phyloP scores from a whole-genome alignment of 2,329 filamentous ascomycete genomes.

The Calonectria ilicicola region DNA sequence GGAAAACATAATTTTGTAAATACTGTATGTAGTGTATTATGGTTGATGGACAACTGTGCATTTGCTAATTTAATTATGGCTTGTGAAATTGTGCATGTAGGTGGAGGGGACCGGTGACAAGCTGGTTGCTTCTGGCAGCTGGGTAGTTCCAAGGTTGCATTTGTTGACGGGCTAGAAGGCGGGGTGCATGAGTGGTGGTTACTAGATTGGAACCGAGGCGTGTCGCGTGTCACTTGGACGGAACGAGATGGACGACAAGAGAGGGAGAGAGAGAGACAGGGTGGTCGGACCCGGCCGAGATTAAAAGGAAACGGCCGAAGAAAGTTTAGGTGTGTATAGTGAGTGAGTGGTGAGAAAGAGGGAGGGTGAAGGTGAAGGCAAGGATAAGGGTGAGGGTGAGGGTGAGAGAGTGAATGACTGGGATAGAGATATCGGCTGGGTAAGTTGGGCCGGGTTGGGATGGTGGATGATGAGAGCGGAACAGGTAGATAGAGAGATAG shows the following conservation, averaged over 20 bases:
- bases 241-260: background rate
- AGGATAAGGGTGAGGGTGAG: background rate
- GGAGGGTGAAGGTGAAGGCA: background rate
- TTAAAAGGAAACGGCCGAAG: constrained; percentile 11
- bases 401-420: background rate
- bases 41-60: background rate
- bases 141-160: background rate
- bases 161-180: background rate
- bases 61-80: background rate
- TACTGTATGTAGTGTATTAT: background rate
- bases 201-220: background rate
- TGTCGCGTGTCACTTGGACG: constrained; percentile 21
- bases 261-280: background rate
- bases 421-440: background rate
- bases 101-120: background rate
- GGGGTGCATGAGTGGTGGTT: background rate
- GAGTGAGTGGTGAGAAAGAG: background rate
- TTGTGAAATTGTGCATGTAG: background rate
- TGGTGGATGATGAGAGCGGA: background rate
- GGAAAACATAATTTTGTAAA: background rate
- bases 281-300: constrained; percentile 22
- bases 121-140: background rate
- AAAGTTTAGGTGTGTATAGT: background rate
- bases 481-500: background rate
- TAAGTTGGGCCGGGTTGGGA: background rate